Evolutionary conservation across 495 filamentous ascomycete species (phyloP), one percentile per base, ranked within the genome.

Genomic region (Tuber aestivum): DNA sequence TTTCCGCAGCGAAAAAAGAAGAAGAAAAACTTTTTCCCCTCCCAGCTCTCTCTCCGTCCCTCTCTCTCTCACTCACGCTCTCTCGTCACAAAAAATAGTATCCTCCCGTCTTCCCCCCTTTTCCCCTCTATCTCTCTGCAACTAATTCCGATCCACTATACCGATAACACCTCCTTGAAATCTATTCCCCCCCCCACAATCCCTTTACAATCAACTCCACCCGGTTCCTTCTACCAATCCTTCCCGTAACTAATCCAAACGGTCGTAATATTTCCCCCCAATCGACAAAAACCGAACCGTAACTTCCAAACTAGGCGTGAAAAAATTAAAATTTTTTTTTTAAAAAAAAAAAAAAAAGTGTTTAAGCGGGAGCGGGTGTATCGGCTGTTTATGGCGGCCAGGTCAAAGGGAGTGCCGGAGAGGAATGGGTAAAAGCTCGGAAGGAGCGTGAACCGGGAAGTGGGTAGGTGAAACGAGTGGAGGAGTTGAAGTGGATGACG

Each of bases 11-110:
- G 3, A 65, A 48, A 23, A 48, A 48, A 23, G 27, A 61, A 27
- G 5, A 61, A 61, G 27, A 61, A 65, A 65, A 6, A 1, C 56
- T 14, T 65, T 65, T 65, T 65, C 69, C 77, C 72, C 76, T 79
- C 78, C 70, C 76, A 69, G 68, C 72, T 79, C 68, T 77, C 50
- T 32, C 42, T 38, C 70, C 48, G 70, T 68, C 45, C 32, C 42
- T 38, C 70, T 68, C 72, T 68, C 45, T 38, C n/a, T n/a, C n/a
- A n/a, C n/a, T n/a, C n/a, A n/a, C n/a, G n/a, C 42, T 38, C 70
- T 68, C 72, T 68, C 45, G 27, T 23, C 76, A 73, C 74, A 77
- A 77, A 65, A 65, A 72, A 40, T 40, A 69, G 27, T 50, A 45
- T 70, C 73, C 73, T 23, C 68, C 75, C 73, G 38, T 65, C 14